Evolutionary conservation across 2,329 filamentous ascomycete species (phyloP).

Genomic region (Diaporthe longicolla): DNA sequence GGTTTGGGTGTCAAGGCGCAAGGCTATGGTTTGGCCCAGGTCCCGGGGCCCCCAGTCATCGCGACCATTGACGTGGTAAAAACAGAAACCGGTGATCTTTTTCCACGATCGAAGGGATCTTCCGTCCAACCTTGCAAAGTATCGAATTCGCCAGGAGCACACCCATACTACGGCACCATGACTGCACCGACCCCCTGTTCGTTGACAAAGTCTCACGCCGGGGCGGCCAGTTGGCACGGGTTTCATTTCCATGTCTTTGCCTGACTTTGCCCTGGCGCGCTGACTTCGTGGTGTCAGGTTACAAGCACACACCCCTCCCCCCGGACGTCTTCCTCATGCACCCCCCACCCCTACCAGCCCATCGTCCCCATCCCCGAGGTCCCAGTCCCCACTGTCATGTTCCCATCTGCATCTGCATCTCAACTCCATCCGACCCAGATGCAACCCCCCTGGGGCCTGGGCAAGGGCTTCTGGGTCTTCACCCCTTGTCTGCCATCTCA

Average conservation of each 20-base stretch:
- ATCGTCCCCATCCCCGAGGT: slow-evolving; percentile 37
- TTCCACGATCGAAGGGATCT: slow-evolving; percentile 42
- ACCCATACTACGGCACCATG: slow-evolving; percentile 29
- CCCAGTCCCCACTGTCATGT: slow-evolving; percentile 40
- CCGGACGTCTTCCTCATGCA: slow-evolving; percentile 26
- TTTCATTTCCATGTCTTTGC: slow-evolving; percentile 30
- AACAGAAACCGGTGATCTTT: slow-evolving; percentile 41
- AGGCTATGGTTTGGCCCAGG: slow-evolving; percentile 23
- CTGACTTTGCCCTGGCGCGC: slow-evolving; percentile 15
- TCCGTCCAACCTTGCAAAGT: slow-evolving; percentile 23
- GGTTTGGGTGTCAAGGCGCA: slow-evolving; percentile 34
- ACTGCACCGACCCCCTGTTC: slow-evolving; percentile 39
- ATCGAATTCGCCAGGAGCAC: slow-evolving; percentile 27
- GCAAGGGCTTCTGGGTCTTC: slow-evolving; percentile 41
- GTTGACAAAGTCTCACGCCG: slow-evolving; percentile 22
- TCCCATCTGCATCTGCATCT: slow-evolving; percentile 44
- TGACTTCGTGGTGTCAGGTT: slow-evolving; percentile 23
- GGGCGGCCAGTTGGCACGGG: slow-evolving; percentile 29
- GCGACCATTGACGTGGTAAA: slow-evolving; percentile 42
- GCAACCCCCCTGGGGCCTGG: slow-evolving; percentile 43
- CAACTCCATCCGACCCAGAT: slow-evolving; percentile 41
- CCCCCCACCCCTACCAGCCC: slow-evolving; percentile 31
- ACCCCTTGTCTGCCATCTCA: slow-evolving; percentile 41
- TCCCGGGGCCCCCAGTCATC: slow-evolving; percentile 25
- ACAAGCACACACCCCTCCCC: slow-evolving; percentile 31